Evolutionary conservation across 164 flowering plant species (phyloP), one percentile per base, ranked within the genome.

Genomic region (Saururus chinensis): DNA sequence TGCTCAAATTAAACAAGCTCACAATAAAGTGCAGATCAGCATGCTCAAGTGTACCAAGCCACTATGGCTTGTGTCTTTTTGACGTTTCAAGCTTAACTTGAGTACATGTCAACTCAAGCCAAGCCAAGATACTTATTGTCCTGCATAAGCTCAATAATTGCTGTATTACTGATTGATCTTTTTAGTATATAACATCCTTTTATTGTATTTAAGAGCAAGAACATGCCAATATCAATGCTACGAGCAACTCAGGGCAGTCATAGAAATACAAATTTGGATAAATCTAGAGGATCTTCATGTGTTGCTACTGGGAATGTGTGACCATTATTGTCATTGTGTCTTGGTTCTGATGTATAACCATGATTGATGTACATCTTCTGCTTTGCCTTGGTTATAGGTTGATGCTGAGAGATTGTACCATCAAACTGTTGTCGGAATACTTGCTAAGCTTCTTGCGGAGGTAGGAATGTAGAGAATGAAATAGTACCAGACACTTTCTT

Each of bases 381-480:
- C 26, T 37, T 35, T 52, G 19, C 20, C 13, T 40, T 64, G 17
- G 4, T 45, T 71, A 57, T 79, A 90, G 95, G 95, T 88, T 60
- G 73, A 83, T 72, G 88, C 97, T 54, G 97, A 88, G 70, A 83
- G 82, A 77, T 72, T 81, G 53, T 90, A 79, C 76, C 95, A 86
- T 76, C 83, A 61, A 51, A 73, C 62, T 60, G 78, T 73, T 61
- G 75, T 82, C 63, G 70, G 71, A 53, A 74, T 74, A 64, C 68
- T 90, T 53, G 95, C 83, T 69, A 76, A 78, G 71, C 80, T 90
- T 51, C 75, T 80, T 62, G 41, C 77, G 30, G 83, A 86, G 95
- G 95, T 88, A 53, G 66, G 17, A 45, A 45, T 45, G 49, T 45
- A 45, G 17, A 45, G 49, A 2, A 12, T 45, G 17, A 12, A 13